Percentiles rank a stretch among this genome's conserved stretches.
phyloP scores from a whole-genome alignment of 2,329 filamentous ascomycete species.

The Coniochaeta sp. region DNA sequence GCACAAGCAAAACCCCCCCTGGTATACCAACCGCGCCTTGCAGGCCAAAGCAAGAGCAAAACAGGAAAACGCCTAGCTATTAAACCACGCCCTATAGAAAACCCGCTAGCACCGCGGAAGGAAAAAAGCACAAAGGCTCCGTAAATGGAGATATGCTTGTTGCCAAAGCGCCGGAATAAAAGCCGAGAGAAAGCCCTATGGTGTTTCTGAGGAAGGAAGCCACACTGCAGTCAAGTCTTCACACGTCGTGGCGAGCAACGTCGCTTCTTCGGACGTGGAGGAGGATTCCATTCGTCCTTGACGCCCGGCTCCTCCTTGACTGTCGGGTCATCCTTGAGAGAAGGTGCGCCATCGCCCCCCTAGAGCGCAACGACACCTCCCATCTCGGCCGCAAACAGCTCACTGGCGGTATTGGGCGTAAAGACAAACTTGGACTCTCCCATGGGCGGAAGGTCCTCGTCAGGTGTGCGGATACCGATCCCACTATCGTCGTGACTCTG shows the following conservation, averaged over 20 bases:
- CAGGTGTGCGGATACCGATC: conserved; percentile 63
- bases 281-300: too few species aligned
- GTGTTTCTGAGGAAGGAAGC: too few species aligned
- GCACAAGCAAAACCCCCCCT: too few species aligned
- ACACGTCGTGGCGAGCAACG: not conserved
- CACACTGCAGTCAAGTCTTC: not conserved
- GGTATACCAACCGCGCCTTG: not conserved
- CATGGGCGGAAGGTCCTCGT: conserved; percentile 52
- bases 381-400: not conserved
- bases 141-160: too few species aligned
- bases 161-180: not conserved
- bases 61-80: not conserved
- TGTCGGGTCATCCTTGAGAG: not conserved
- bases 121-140: not conserved
- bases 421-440: conserved; percentile 55
- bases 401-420: conserved; percentile 14
- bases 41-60: not conserved
- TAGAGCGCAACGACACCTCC: not conserved
- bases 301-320: too few species aligned
- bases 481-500: conserved; percentile 62
- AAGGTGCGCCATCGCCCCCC: not conserved
- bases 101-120: not conserved
- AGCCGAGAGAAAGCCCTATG: not conserved
- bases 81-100: not conserved
- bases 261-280: too few species aligned